Conservation (phyloP, 768 basidiomycete genomes). For the Cytidiella melzeri region DNA sequence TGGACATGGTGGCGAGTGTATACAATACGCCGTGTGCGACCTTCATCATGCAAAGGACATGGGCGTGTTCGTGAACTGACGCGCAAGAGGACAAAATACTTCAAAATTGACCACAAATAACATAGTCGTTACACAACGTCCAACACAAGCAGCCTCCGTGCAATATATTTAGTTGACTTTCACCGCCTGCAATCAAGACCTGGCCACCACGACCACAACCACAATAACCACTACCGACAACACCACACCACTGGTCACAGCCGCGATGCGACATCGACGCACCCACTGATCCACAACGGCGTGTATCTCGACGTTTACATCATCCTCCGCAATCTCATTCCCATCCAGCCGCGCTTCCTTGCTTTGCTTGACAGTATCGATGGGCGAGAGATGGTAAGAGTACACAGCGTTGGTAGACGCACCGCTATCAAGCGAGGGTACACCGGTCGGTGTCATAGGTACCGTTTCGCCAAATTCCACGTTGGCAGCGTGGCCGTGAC, state of each 20-base stretch:
- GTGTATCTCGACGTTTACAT: background rate
- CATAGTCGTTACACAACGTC: no score
- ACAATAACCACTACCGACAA: constrained; percentile 43
- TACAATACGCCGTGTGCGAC: background rate
- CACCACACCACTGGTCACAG: constrained; percentile 51
- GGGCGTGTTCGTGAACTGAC: no score
- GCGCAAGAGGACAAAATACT: no score
- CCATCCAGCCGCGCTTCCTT: background rate
- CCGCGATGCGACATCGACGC: constrained; percentile 50
- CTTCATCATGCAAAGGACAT: no score
- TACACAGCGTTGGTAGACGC: constrained; percentile 8
- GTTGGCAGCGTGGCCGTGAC: background rate
- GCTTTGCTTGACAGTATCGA: background rate
- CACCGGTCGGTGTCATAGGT: constrained; percentile 3
- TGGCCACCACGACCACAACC: constrained; percentile 33
- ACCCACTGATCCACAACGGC: constrained; percentile 32
- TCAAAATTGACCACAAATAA: no score
- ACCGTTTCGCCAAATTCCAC: constrained; percentile 6
- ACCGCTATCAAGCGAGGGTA: background rate
- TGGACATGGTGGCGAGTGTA: background rate
- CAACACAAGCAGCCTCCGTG: no score
- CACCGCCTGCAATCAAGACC: no score
- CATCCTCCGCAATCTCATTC: background rate
- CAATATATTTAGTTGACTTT: no score
- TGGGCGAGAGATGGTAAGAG: background rate